These are phyloP conservation scores for Inga laurina DNA, from an alignment of 306 rosid genomes.

Conservation along the genomic window DNA sequence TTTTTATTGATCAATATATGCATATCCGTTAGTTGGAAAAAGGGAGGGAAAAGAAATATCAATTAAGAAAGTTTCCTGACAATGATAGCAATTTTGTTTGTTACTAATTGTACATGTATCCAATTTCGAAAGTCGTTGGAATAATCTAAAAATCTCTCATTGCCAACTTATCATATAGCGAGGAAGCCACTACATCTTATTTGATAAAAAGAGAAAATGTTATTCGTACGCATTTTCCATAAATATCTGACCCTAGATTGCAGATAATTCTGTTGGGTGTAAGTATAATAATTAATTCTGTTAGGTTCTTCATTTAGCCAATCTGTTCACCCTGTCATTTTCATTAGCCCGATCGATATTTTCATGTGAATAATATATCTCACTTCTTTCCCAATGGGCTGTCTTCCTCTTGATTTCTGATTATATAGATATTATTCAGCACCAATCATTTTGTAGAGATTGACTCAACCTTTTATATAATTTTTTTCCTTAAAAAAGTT, in stretches of 20 bases:
- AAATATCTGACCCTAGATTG: slow-evolving; percentile 27
- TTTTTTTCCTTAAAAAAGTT: background rate
- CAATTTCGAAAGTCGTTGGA: background rate
- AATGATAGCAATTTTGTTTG: slow-evolving; percentile 23
- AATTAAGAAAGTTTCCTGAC: slow-evolving; percentile 2
- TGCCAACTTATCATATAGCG: slow-evolving; percentile 8
- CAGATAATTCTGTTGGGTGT: background rate
- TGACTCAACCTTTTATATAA: background rate
- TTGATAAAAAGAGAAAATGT: background rate
- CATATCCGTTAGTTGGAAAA: background rate
- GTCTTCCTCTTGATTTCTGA: background rate
- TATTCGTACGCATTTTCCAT: background rate
- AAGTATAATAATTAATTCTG: background rate
- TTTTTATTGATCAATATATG: background rate
- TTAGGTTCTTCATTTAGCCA: slow-evolving; percentile 19
- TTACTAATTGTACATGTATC: background rate
- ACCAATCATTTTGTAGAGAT: background rate
- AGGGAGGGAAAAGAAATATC: background rate
- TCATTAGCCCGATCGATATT: slow-evolving; percentile 23
- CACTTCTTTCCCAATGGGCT: slow-evolving; percentile 16
- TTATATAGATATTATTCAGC: background rate
- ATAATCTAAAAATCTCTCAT: slow-evolving; percentile 5
- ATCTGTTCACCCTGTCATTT: slow-evolving; percentile 28
- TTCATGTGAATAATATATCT: slow-evolving; percentile 34
- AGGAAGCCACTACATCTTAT: background rate